Evolutionary conservation across 495 filamentous ascomycete genomes (phyloP).

Genomic region (Penicillium coprophilum): DNA sequence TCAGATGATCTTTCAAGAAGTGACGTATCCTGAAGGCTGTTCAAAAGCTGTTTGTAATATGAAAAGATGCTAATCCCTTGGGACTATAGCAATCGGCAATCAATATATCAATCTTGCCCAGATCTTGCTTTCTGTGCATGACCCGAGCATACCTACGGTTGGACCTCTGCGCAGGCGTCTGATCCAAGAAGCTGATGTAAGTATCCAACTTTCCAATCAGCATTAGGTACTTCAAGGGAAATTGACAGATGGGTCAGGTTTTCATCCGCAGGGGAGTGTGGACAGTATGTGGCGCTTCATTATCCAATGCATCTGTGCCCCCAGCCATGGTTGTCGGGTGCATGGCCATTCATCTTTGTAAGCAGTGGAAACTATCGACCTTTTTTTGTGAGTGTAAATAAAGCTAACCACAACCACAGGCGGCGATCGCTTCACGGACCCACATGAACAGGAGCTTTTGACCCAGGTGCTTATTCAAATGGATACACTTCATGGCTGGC

Average conservation of each 20-base stretch:
- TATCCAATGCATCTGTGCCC: constrained; percentile 26
- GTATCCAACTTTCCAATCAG: neutral
- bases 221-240: neutral
- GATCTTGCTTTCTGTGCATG: constrained; percentile 24
- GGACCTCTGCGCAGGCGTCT: constrained; percentile 23
- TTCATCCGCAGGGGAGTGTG: constrained; percentile 27
- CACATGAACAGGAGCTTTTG: constrained; percentile 24
- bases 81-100: constrained; percentile 23
- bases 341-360: constrained; percentile 29
- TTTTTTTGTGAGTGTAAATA: neutral
- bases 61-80: neutral
- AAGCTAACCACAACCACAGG: constrained; percentile 15
- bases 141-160: constrained; percentile 23
- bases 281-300: constrained; percentile 28
- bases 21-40: accelerated
- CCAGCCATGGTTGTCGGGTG: constrained; percentile 29
- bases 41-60: neutral
- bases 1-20: too few relatives aligned
- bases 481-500: constrained; percentile 26
- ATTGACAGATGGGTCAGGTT: constrained; percentile 7
- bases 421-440: constrained; percentile 29
- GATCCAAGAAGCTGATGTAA: constrained; percentile 23
- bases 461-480: constrained; percentile 25
- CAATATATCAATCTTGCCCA: constrained; percentile 24
- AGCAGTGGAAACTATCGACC: neutral